Percentiles rank a stretch among this genome's conserved stretches.
Conservation (phyloP, 768 basidiomycete species). For the Scleroderma bovista region DNA sequence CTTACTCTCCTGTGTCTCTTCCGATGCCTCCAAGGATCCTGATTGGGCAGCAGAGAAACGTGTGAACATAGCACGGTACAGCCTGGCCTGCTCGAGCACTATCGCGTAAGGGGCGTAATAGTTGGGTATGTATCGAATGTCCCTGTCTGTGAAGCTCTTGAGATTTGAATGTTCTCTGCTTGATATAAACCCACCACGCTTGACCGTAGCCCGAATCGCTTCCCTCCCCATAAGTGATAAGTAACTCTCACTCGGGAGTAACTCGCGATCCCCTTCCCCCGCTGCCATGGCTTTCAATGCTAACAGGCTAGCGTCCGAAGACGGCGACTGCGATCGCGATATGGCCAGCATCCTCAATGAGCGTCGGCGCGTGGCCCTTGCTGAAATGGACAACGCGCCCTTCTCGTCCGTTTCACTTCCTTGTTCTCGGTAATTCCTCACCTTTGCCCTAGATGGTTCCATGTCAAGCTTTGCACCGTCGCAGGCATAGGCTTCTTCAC, state of each 20-base stretch:
- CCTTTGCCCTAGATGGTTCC: slow-evolving; percentile 59
- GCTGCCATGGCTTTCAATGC: neutral
- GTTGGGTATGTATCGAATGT: too few relatives aligned
- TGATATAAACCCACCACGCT: neutral
- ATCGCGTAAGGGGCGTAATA: too few relatives aligned
- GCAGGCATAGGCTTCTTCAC: slow-evolving; percentile 91
- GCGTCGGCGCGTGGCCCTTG: slow-evolving; percentile 72
- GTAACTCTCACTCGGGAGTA: neutral
- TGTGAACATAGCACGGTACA: too few relatives aligned
- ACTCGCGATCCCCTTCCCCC: neutral
- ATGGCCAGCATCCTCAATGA: slow-evolving; percentile 48
- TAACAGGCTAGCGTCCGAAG: neutral
- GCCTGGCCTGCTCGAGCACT: too few relatives aligned
- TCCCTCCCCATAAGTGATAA: too few relatives aligned
- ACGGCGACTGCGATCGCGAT: slow-evolving; percentile 6
- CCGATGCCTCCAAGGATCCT: too few relatives aligned
- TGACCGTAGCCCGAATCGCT: neutral
- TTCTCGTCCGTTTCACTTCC: slow-evolving; percentile 56
- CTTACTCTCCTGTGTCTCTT: too few relatives aligned
- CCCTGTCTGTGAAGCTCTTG: too few relatives aligned
- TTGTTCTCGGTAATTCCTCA: neutral
- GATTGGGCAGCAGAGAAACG: too few relatives aligned
- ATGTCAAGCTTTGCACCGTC: slow-evolving; percentile 66
- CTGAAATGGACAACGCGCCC: slow-evolving; percentile 80
- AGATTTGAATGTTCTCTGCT: too few relatives aligned